Base-by-base conservation (phyloP, 371 early-diverging fungal genomes). In the Mortierella sp. region DNA sequence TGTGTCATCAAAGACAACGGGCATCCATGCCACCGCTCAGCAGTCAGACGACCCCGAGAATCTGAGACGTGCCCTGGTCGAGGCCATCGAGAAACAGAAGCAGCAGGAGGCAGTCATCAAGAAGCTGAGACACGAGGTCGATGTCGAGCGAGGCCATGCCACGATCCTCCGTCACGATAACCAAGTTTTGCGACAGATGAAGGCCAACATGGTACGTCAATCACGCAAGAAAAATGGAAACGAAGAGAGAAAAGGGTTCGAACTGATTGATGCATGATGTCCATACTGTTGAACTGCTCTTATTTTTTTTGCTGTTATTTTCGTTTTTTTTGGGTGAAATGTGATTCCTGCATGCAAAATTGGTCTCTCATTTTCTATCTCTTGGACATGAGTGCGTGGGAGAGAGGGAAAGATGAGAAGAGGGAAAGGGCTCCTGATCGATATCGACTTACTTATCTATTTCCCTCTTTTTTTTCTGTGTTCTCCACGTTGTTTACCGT, bases 161-260 rank as follows among this genome's bases (percentile, higher is more conserved):
- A 92, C 92, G 64, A 92, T 92, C 29, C 85, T 92, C 29, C 86
- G 91, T 43, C 91, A 92, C 79, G 93, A 93, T 43, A 92, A 92
- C 67, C 90, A 90, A 71, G 79, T 86, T 71, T 79, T 92, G 24
- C 85, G 88, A 69, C 90, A 92, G 74, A 86, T 88, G 86, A 88
- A 92, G 4, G 92, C 92, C 22, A 89, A 92, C 53, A 88, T 92
- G 91, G 92, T 91, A 88, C 66, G 71, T 41, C 29, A 68, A 19
- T 68, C 8, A 31, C 24, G n/a, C n/a, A n/a, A n/a, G n/a, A n/a
- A n/a, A n/a, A n/a, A n/a, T n/a, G n/a, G n/a, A n/a, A n/a, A n/a
- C n/a, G n/a, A n/a, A n/a, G n/a, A 22, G 43, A 58, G 44, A n/a
- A 34, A 34, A 7, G 58, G 34, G 29, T 58, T 7, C 19, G n/a